These are phyloP conservation scores for Harringtonia lauricola DNA, from an alignment of 2,329 filamentous ascomycete genomes.

Conservation along the genomic window DNA sequence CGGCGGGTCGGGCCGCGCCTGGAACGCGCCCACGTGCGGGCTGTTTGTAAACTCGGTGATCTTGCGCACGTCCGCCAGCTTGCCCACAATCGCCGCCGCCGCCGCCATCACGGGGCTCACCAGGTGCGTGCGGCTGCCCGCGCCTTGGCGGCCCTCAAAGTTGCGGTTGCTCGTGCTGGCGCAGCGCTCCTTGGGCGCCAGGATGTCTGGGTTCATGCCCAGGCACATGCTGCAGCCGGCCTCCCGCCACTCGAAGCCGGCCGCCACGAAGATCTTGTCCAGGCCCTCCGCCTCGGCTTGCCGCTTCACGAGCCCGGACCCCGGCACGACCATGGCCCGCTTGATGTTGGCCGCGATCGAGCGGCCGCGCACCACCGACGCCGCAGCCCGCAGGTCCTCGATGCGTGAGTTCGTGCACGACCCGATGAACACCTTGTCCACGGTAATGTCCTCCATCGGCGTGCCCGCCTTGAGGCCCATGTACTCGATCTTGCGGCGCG, in stretches of 20 bases:
- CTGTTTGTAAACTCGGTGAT: constrained; percentile 50
- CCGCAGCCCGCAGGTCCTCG: constrained; percentile 84
- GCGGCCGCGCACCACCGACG: constrained; percentile 74
- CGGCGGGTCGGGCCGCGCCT: constrained; percentile 13
- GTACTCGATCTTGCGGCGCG: constrained; percentile 78
- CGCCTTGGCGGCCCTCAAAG: constrained; percentile 93
- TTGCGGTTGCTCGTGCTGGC: constrained; percentile 95
- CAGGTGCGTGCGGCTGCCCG: constrained; percentile 80
- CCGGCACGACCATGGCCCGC: constrained; percentile 91
- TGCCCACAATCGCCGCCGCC: constrained; percentile 78
- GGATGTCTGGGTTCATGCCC: constrained; percentile 98
- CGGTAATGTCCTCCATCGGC: constrained; percentile 77
- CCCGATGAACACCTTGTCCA: constrained; percentile 97
- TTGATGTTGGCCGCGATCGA: constrained; percentile 83
- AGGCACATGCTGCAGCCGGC: constrained; percentile 98
- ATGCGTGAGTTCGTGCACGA: constrained; percentile 97
- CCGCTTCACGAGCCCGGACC: constrained; percentile 86
- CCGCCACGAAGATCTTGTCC: constrained; percentile 82
- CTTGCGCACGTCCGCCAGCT: constrained; percentile 83
- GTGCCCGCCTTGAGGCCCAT: constrained; percentile 88
- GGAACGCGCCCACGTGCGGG: constrained; percentile 48
- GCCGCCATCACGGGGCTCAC: constrained; percentile 98
- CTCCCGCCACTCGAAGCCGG: constrained; percentile 96
- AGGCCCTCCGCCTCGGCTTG: constrained; percentile 87
- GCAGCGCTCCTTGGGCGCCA: constrained; percentile 84